Conservation (phyloP, 768 basidiomycete species). For the Mycena crocata region DNA sequence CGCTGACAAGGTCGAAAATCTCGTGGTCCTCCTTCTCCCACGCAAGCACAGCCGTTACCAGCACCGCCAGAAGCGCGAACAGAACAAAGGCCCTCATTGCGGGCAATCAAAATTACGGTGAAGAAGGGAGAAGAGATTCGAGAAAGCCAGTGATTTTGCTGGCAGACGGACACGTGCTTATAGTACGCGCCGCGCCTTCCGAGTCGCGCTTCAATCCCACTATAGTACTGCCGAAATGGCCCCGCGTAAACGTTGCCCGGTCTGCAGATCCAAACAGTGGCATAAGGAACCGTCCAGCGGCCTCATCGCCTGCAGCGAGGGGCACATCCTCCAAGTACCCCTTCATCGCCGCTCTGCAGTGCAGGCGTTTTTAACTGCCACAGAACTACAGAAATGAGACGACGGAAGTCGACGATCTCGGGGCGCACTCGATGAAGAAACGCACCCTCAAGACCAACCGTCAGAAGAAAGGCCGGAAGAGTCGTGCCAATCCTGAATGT, state of each 20-base stretch:
- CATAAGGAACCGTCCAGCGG: slow-evolving; percentile 87
- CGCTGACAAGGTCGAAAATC: slow-evolving; percentile 93
- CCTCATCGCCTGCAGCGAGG: slow-evolving; percentile 88
- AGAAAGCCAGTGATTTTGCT: too few relatives aligned
- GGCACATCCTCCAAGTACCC: slow-evolving; percentile 87
- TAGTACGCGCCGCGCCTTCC: not conserved
- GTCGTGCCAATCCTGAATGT: slow-evolving; percentile 72
- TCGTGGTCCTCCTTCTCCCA: slow-evolving; percentile 95
- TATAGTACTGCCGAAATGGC: slow-evolving; percentile 67
- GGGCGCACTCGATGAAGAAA: slow-evolving; percentile 73
- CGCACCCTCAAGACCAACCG: slow-evolving; percentile 70
- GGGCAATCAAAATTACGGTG: slow-evolving; percentile 50
- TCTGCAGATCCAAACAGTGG: slow-evolving; percentile 90
- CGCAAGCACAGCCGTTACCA: slow-evolving; percentile 66
- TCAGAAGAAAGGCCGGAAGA: slow-evolving; percentile 60
- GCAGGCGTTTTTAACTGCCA: not conserved
- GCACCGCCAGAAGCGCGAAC: slow-evolving; percentile 51
- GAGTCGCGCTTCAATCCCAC: not conserved
- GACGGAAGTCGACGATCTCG: slow-evolving; percentile 72
- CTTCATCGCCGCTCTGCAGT: not conserved
- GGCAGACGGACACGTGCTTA: slow-evolving; percentile 17
- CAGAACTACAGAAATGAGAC: slow-evolving; percentile 89
- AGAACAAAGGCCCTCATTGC: slow-evolving; percentile 25
- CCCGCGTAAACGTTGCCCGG: slow-evolving; percentile 72
- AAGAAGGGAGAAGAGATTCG: slow-evolving; percentile 48